Evolutionary conservation across 306 rosid species (phyloP).

Genomic region (Oxytropis ochrocephala): DNA sequence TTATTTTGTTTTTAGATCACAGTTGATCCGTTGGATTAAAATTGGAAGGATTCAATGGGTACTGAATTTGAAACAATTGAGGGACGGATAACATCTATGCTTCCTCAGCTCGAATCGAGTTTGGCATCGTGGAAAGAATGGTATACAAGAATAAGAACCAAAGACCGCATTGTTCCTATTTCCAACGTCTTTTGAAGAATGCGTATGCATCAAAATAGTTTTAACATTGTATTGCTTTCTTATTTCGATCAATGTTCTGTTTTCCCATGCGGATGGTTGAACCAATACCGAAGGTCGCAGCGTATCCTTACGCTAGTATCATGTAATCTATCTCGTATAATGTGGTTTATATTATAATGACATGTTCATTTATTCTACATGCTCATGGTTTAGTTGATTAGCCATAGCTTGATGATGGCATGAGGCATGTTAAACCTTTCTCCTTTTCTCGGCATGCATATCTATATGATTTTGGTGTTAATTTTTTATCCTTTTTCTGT

Average conservation of each 20-base stretch:
- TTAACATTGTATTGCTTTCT: too few relatives aligned
- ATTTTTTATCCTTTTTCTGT: background rate
- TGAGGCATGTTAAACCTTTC: background rate
- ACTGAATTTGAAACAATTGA: slow-evolving; percentile 47
- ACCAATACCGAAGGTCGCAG: slow-evolving; percentile 78
- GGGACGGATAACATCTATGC: slow-evolving; percentile 51
- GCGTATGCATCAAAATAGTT: background rate
- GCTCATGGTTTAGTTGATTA: too few relatives aligned
- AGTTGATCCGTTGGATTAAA: background rate
- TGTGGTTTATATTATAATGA: slow-evolving; percentile 2
- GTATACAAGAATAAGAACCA: slow-evolving; percentile 86
- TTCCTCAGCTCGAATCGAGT: slow-evolving; percentile 60
- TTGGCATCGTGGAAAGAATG: slow-evolving; percentile 59
- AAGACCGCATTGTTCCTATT: slow-evolving; percentile 73
- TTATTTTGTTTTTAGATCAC: too few relatives aligned
- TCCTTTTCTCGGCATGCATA: background rate
- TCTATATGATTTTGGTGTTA: background rate
- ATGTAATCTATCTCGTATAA: background rate
- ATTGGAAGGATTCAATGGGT: slow-evolving; percentile 35
- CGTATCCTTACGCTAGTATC: slow-evolving; percentile 51
- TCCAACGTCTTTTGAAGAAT: slow-evolving; percentile 69
- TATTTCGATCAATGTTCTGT: background rate
- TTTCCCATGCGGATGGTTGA: slow-evolving; percentile 78
- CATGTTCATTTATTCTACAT: too few relatives aligned
- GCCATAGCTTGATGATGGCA: too few relatives aligned